Conservation (phyloP, 140 eudicot genomes). For the Flaveria floridana region DNA sequence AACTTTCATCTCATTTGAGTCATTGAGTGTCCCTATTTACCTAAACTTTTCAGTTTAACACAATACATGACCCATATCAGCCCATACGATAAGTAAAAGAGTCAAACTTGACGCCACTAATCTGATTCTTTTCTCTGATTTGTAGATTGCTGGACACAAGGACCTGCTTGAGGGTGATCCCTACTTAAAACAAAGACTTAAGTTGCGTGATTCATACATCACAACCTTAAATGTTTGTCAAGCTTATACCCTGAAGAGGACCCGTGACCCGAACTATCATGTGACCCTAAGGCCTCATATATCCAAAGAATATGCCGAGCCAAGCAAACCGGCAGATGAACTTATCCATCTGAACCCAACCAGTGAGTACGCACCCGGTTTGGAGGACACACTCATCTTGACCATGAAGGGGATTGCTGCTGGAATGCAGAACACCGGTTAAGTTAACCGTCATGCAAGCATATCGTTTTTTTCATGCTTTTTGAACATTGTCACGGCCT, state of each 20-base stretch:
- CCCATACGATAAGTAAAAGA: background rate
- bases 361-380: conserved; percentile 96
- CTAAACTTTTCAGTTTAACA: background rate
- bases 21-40: too few species aligned
- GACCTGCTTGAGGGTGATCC: conserved; percentile 93
- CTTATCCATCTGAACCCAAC: conserved; percentile 80
- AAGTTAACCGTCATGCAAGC: conserved; percentile 22
- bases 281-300: conserved; percentile 79
- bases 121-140: background rate
- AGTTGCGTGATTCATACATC: conserved; percentile 81
- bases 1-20: background rate
- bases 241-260: conserved; percentile 77
- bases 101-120: background rate
- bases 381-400: conserved; percentile 95
- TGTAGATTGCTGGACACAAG: conserved; percentile 88
- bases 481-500: conserved; percentile 5
- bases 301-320: conserved; percentile 64
- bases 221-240: conserved; percentile 84
- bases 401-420: conserved; percentile 99
- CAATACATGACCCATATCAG: background rate
- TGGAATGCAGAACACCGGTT: conserved; percentile 97
- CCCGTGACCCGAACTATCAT: conserved; percentile 79
- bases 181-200: conserved; percentile 78
- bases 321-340: conserved; percentile 66
- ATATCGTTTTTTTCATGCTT: conserved; percentile 19